phyloP scores from a whole-genome alignment of 192 early-diverging fungal genomes.

The Dissophora ornata region DNA sequence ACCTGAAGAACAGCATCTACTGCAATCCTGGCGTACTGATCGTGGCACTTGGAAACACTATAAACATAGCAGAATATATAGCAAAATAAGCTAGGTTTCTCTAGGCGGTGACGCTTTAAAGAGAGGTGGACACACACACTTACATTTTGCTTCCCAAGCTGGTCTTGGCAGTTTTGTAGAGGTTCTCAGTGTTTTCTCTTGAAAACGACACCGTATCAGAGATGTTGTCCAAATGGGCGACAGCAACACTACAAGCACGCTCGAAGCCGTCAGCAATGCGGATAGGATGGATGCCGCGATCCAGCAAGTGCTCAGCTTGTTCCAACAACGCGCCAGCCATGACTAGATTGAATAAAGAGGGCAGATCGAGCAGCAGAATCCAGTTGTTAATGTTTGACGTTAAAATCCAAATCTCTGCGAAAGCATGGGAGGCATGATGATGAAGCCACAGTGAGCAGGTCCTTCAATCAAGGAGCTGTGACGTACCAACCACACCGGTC shows the following conservation, averaged over 20 bases:
- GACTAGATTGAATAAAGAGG: slow-evolving; percentile 61
- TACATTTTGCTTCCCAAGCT: slow-evolving; percentile 98
- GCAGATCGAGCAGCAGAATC: background rate
- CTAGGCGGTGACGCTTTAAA: too few relatives aligned
- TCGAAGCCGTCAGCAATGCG: slow-evolving; percentile 99
- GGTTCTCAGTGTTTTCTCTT: slow-evolving; percentile 82
- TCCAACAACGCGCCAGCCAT: slow-evolving; percentile 97
- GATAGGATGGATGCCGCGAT: slow-evolving; percentile 98
- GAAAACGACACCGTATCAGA: slow-evolving; percentile 91
- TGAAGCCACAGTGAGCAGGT: too few relatives aligned
- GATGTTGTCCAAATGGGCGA: slow-evolving; percentile 89
- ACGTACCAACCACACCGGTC: slow-evolving; percentile 96
- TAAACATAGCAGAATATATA: background rate
- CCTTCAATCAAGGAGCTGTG: background rate
- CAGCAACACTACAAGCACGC: slow-evolving; percentile 93
- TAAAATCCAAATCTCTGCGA: too few relatives aligned
- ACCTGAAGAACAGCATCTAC: slow-evolving; percentile 98
- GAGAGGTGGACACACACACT: slow-evolving; percentile 18
- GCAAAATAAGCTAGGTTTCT: too few relatives aligned
- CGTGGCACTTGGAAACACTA: slow-evolving; percentile 98
- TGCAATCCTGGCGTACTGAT: slow-evolving; percentile 97
- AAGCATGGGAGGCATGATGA: too few relatives aligned
- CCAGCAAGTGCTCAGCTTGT: slow-evolving; percentile 94
- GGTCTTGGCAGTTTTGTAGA: slow-evolving; percentile 96
- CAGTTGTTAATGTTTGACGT: too few relatives aligned